Evolutionary conservation across 768 basidiomycete genomes (phyloP), one percentile per base, ranked within the genome.

Genomic region (Cubamyces lactineus): DNA sequence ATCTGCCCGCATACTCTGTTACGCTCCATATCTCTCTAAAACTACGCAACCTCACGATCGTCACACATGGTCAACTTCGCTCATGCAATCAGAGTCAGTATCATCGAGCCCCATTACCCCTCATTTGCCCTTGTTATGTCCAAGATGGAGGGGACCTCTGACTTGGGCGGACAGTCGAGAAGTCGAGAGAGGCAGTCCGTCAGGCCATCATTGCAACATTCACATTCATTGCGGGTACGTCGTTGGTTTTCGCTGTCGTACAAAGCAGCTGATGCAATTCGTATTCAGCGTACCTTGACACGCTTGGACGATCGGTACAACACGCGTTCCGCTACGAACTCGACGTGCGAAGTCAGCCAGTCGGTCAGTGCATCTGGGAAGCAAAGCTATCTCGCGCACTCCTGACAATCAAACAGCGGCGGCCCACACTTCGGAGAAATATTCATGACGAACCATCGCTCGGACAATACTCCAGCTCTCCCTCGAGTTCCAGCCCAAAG

Each of bases 181-280:
- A 19, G 6, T 28, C 46, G 19, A 13, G 23, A 47, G 46, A 47
- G 2, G 19, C 16, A 23, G 2, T 26, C 48, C 4, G 26, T 30
- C 26, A 57, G 46, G 38, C 56, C 56, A 1, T 26, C 21, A 3
- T 40, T 57, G 56, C 34, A 40, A 9, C 46, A 26, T 16, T 49
- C 56, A 19, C 56, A 57, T 8, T 57, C 56, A 8, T 23, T 57
- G 21, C 40, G 8, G 16, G 56, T 57, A 40, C 1, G 47, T 16
- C 17, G 48, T 24, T 26, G 24, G 16, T 30, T 24, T 1, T 13
- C 23, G 6, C 46, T 9, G 5, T 43, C 42, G 42, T 5, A 16
- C 15, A 43, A 4, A 6, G 3, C n/a, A 2, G 5, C 42, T 19
- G 1, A 43, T 43, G 19, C 42, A 11, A 47, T 6, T 9, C 12